Evolutionary conservation across 2,329 filamentous ascomycete genomes (phyloP).

Genomic region (Xylariales sp.): DNA sequence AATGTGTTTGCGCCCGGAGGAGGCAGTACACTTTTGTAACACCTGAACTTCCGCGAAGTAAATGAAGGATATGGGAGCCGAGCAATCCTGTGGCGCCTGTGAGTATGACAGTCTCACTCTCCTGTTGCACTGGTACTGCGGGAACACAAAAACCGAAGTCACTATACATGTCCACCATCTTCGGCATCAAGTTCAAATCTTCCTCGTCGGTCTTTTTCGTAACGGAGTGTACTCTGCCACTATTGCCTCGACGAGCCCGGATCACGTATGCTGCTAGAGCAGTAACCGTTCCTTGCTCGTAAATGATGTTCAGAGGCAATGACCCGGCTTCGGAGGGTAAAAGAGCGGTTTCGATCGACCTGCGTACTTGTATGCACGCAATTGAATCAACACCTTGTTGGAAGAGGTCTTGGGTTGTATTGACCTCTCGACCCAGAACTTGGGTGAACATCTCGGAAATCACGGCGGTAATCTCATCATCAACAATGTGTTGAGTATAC

Average conservation of each 20-base stretch:
- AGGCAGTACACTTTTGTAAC: slow-evolving; percentile 51
- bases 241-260: slow-evolving; percentile 3
- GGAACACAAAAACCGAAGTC: slow-evolving; percentile 14
- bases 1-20: slow-evolving; percentile 40
- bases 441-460: slow-evolving; percentile 29
- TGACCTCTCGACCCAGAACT: slow-evolving; percentile 22
- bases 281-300: slow-evolving; percentile 52
- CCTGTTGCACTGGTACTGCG: background rate
- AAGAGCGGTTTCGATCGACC: slow-evolving; percentile 22
- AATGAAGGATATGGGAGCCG: slow-evolving; percentile 44
- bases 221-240: background rate
- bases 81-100: slow-evolving; percentile 29
- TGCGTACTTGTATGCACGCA: slow-evolving; percentile 47
- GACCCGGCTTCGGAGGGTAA: slow-evolving; percentile 8
- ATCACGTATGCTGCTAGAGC: slow-evolving; percentile 20
- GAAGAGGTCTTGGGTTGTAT: slow-evolving; percentile 47
- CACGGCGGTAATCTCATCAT: slow-evolving; percentile 29
- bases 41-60: slow-evolving; percentile 31
- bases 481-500: slow-evolving; percentile 2
- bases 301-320: slow-evolving; percentile 54
- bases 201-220: slow-evolving; percentile 1
- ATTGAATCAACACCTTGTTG: slow-evolving; percentile 57
- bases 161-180: slow-evolving; percentile 24
- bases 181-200: slow-evolving; percentile 20
- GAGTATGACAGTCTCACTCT: slow-evolving; percentile 16